phyloP scores from a whole-genome alignment of 2,329 filamentous ascomycete genomes.

The Xylaria multiplex region DNA sequence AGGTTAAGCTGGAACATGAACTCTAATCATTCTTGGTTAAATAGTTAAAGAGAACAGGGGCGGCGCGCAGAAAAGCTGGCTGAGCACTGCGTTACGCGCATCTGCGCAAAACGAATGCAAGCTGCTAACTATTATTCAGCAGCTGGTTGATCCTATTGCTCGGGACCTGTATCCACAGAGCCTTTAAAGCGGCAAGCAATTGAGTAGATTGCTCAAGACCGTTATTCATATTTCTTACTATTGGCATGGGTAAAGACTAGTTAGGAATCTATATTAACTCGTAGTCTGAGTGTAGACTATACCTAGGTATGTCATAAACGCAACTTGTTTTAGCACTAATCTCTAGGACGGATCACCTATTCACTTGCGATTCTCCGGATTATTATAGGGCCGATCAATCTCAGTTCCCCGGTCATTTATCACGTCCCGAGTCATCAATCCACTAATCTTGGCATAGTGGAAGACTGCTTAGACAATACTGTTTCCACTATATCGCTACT shows the following conservation, averaged over 20 bases:
- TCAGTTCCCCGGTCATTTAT: too few relatives aligned
- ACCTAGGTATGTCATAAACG: conserved; percentile 30
- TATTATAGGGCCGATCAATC: not conserved
- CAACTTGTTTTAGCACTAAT: not conserved
- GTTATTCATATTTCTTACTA: conserved; percentile 2
- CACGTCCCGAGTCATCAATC: not conserved
- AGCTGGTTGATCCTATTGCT: conserved; percentile 6
- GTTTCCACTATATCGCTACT: not conserved
- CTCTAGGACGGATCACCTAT: not conserved
- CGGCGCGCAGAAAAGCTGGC: conserved; percentile 4
- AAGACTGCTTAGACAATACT: not conserved
- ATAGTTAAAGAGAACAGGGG: not conserved
- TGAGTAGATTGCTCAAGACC: conserved; percentile 29
- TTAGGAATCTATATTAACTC: conserved; percentile 13
- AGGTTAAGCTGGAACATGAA: too few relatives aligned
- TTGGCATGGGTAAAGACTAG: not conserved
- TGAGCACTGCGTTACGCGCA: conserved; percentile 27
- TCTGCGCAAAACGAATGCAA: conserved; percentile 26
- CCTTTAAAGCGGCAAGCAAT: not conserved
- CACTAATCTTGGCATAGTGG: not conserved
- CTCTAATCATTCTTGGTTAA: too few relatives aligned
- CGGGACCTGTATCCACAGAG: conserved; percentile 11
- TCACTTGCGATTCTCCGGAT: not conserved
- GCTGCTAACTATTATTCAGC: too few relatives aligned
- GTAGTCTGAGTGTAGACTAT: too few relatives aligned